Evolutionary conservation across 305 asterid genomes (phyloP).

Genomic region (Fraxinus greggii): DNA sequence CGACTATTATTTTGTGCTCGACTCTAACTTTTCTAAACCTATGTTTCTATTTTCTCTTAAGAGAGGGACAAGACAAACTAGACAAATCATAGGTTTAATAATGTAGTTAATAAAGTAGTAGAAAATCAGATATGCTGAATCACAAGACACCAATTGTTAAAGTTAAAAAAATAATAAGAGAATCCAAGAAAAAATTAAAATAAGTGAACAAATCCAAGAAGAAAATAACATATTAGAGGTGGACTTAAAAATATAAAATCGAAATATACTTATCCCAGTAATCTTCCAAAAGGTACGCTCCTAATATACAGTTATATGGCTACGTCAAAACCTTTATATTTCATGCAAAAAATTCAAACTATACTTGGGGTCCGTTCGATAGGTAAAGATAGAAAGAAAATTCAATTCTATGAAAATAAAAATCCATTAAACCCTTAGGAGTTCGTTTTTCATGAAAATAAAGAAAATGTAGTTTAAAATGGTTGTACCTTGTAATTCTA

Average conservation of each 20-base stretch:
- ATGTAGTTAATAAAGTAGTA: constrained; percentile 6
- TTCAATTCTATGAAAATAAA: no score
- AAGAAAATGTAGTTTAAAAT: no score
- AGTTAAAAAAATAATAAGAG: constrained; percentile 14
- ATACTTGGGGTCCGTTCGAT: no score
- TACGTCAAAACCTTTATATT: constrained; percentile 18
- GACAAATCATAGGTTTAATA: constrained; percentile 3
- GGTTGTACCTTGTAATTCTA: no score
- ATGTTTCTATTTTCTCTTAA: not conserved
- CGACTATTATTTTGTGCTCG: not conserved
- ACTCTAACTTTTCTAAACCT: not conserved
- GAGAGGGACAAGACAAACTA: constrained; percentile 8
- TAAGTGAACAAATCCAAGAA: constrained; percentile 24
- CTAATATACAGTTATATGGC: constrained; percentile 26
- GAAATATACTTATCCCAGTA: not conserved
- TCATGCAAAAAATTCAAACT: not conserved
- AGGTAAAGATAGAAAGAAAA: no score
- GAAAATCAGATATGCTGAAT: constrained; percentile 15
- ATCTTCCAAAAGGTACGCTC: constrained; percentile 27
- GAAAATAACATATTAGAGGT: not conserved
- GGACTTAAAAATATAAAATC: constrained; percentile 8
- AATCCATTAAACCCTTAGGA: no score
- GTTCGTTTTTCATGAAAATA: no score
- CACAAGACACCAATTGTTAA: constrained; percentile 25
- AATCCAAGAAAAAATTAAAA: constrained; percentile 26